These are phyloP conservation scores for Coccinonectria pachysandricola DNA, from an alignment of 2,329 filamentous ascomycete species.

Conservation along the genomic window DNA sequence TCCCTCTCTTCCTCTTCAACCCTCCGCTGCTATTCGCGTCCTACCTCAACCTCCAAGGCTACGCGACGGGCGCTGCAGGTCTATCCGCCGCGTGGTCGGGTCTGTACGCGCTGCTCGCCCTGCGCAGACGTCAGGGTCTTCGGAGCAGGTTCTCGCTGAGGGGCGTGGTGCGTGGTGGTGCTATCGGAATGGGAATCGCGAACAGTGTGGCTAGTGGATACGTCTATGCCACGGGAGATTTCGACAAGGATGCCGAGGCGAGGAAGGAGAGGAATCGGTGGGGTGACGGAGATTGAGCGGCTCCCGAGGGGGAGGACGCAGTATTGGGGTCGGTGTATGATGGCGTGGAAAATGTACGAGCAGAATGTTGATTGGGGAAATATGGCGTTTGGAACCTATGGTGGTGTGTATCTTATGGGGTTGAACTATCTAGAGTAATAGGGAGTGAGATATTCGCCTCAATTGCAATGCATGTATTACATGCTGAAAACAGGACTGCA, in stretches of 20 bases:
- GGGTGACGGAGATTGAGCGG: slow-evolving; percentile 23
- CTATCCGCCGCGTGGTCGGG: slow-evolving; percentile 46
- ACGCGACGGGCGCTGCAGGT: slow-evolving; percentile 45
- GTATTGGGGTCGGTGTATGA: slow-evolving; percentile 6
- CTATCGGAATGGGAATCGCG: slow-evolving; percentile 37
- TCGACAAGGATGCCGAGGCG: slow-evolving; percentile 37
- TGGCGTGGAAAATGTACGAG: slow-evolving; percentile 1
- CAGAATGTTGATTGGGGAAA: neutral
- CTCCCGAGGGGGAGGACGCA: too few relatives aligned
- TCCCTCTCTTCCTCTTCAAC: slow-evolving; percentile 42
- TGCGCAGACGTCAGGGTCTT: slow-evolving; percentile 34
- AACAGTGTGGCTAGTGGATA: slow-evolving; percentile 41
- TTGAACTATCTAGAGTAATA: too few relatives aligned
- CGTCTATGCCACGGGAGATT: slow-evolving; percentile 42
- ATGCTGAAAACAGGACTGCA: too few relatives aligned
- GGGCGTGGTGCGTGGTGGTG: slow-evolving; percentile 39
- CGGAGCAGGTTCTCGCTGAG: slow-evolving; percentile 34
- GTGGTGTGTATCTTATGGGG: too few relatives aligned
- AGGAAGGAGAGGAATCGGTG: slow-evolving; percentile 41
- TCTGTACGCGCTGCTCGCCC: slow-evolving; percentile 45
- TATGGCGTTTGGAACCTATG: too few relatives aligned
- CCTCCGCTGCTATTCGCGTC: slow-evolving; percentile 44
- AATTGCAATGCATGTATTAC: too few relatives aligned
- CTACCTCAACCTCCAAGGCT: slow-evolving; percentile 51
- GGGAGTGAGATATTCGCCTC: too few relatives aligned